These are phyloP conservation scores for Wickerhamomyces queroliae DNA, from an alignment of 805 yeast species.

Conservation along the genomic window DNA sequence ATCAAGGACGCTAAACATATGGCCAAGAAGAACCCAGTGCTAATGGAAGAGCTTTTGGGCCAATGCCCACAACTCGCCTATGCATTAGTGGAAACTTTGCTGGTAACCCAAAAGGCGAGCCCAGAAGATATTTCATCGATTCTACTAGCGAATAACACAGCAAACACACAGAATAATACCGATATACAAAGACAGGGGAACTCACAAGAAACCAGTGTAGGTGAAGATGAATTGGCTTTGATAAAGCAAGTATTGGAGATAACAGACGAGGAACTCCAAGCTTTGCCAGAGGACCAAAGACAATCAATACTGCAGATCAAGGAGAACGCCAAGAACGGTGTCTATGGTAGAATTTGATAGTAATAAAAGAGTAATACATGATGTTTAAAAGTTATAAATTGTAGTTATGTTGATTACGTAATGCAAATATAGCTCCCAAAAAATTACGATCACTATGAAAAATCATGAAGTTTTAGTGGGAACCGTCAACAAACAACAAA, in stretches of 20 bases:
- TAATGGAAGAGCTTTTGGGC: slow-evolving; percentile 53
- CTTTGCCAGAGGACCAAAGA: slow-evolving; percentile 47
- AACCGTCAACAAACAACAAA: too few species aligned
- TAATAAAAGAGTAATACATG: neutral
- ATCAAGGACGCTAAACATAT: slow-evolving; percentile 54
- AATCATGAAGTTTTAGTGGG: too few species aligned
- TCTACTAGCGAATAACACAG: slow-evolving; percentile 11
- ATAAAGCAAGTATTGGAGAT: slow-evolving; percentile 47
- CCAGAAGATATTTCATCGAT: slow-evolving; percentile 31
- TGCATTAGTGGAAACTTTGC: slow-evolving; percentile 72
- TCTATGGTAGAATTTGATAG: slow-evolving; percentile 15
- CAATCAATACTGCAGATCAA: slow-evolving; percentile 20
- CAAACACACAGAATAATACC: neutral
- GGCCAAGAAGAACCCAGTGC: slow-evolving; percentile 48
- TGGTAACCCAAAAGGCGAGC: slow-evolving; percentile 21
- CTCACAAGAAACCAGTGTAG: too few species aligned
- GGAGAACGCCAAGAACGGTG: slow-evolving; percentile 21
- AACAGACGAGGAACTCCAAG: slow-evolving; percentile 43
- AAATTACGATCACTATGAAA: too few species aligned
- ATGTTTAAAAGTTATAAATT: too few species aligned
- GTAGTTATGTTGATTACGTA: neutral
- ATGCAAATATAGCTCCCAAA: too few species aligned
- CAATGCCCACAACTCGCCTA: slow-evolving; percentile 78
- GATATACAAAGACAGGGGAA: slow-evolving; percentile 6
- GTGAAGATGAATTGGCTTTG: slow-evolving; percentile 36